phyloP scores from a whole-genome alignment of 2,329 filamentous ascomycete genomes.

The Colletotrichum sp. region DNA sequence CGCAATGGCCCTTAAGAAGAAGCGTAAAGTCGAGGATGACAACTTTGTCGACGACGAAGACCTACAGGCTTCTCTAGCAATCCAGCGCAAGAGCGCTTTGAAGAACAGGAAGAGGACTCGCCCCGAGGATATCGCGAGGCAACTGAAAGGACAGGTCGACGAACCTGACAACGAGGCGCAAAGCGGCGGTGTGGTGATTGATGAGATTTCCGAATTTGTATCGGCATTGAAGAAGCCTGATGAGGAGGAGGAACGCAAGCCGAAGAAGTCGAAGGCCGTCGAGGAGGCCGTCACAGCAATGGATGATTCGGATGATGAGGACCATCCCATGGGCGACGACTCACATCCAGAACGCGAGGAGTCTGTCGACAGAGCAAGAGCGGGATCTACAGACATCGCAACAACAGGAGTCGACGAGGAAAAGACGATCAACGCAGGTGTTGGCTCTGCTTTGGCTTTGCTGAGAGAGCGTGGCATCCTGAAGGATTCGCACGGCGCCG shows the following conservation, averaged over 20 bases:
- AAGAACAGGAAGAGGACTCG: constrained; percentile 91
- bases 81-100: constrained; percentile 81
- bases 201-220: constrained; percentile 95
- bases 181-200: constrained; percentile 78
- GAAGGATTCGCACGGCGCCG: constrained; percentile 64
- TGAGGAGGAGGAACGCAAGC: constrained; percentile 60
- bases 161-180: constrained; percentile 53
- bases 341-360: constrained; percentile 2
- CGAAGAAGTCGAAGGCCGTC: constrained; percentile 44
- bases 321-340: constrained; percentile 34
- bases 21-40: constrained; percentile 68
- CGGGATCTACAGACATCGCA: constrained; percentile 56
- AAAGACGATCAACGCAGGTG: constrained; percentile 75
- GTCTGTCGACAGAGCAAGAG: constrained; percentile 41
- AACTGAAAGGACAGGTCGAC: constrained; percentile 71
- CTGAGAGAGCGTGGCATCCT: constrained; percentile 86
- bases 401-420: constrained; percentile 85
- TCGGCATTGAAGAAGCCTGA: constrained; percentile 78
- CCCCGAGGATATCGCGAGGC: constrained; percentile 85
- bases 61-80: constrained; percentile 82
- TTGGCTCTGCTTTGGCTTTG: constrained; percentile 83
- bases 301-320: constrained; percentile 43
- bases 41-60: constrained; percentile 91
- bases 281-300: constrained; percentile 48
- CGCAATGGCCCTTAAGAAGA: constrained; percentile 55